Evolutionary conservation across 2,329 filamentous ascomycete genomes (phyloP), one percentile per base, ranked within the genome.

Genomic region (Phialophora expanda): DNA sequence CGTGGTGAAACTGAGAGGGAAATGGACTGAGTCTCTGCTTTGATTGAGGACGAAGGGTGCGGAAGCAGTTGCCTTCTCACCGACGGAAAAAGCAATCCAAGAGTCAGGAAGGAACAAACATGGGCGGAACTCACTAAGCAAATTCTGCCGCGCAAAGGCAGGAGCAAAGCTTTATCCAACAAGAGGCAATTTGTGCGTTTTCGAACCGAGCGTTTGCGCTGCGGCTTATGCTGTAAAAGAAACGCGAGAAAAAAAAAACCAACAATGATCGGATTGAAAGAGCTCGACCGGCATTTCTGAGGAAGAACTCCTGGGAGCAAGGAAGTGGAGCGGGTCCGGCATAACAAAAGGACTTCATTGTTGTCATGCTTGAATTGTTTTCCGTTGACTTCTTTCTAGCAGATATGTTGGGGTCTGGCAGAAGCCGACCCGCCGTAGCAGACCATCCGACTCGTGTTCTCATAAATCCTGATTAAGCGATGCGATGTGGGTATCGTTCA

Each of bases 401-500:
- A 24, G 46, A 24, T 56, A 8, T 64, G 22, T 28, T 30, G 8
- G 64, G 64, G 64, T 66, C 54, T 62, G 58, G 55, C 59, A 59
- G 59, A 62, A 24, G n/a, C 32, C 48, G 9, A 12, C 9, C 24
- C 8, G 11, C 3, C 1, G 12, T 26, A 12, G 48, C 48, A 51
- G 26, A 11, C 24, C 9, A 7, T 26, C 24, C 48, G 26, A 26
- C 9, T 51, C 48, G 17, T 51, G 50, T n/a, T 60, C 54, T 66
- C 44, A 51, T 32, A n/a, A 28, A 46, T 24, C 9, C 38, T 41
- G 12, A 41, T 17, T 3, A 17, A 41, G 38, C 5, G 17, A 8
- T n/a, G 38, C 38, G 17, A 44, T 9, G 38, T 8, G 38, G 17
- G n/a, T n/a, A n/a, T 44, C 38, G 20, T 74, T 80, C 72, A 86